phyloP scores from a whole-genome alignment of 208 protist genomes.

The Trypanosoma platydactyli region DNA sequence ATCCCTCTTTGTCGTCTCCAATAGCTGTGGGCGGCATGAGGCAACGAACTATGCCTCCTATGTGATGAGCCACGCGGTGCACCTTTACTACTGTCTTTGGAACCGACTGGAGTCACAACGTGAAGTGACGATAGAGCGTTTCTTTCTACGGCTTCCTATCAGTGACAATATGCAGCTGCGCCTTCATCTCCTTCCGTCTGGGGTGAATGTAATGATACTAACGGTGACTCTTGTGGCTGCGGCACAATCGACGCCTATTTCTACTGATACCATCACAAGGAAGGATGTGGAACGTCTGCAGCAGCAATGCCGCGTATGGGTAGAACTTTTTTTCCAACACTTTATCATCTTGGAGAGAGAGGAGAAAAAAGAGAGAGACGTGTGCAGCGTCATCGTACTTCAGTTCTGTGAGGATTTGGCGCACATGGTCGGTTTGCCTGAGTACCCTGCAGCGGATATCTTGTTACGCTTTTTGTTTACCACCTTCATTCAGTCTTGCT shows the following conservation, averaged over 20 bases:
- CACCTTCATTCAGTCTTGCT: slow-evolving; percentile 36
- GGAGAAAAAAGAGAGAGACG: slow-evolving; percentile 40
- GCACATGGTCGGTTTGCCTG: slow-evolving; percentile 61
- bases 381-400: slow-evolving; percentile 33
- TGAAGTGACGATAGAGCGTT: slow-evolving; percentile 32
- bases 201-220: slow-evolving; percentile 52
- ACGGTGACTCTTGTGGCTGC: slow-evolving; percentile 63
- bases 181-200: slow-evolving; percentile 32
- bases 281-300: slow-evolving; percentile 36
- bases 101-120: slow-evolving; percentile 57
- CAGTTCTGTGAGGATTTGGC: slow-evolving; percentile 74
- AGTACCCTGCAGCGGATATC: slow-evolving; percentile 75
- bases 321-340: slow-evolving; percentile 37
- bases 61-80: slow-evolving; percentile 49
- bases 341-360: slow-evolving; percentile 38
- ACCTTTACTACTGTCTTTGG: slow-evolving; percentile 72
- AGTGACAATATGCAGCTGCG: slow-evolving; percentile 46
- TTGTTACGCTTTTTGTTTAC: slow-evolving; percentile 61
- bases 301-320: slow-evolving; percentile 65
- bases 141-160: slow-evolving; percentile 55
- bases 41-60: slow-evolving; percentile 54
- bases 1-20: slow-evolving; percentile 49
- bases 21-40: slow-evolving; percentile 34
- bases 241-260: slow-evolving; percentile 67
- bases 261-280: slow-evolving; percentile 19